A percentile compares a stretch with the other conserved stretches of the same genome.
Conservation (phyloP, 805 yeast genomes). For the Yamadazyma sp. region DNA sequence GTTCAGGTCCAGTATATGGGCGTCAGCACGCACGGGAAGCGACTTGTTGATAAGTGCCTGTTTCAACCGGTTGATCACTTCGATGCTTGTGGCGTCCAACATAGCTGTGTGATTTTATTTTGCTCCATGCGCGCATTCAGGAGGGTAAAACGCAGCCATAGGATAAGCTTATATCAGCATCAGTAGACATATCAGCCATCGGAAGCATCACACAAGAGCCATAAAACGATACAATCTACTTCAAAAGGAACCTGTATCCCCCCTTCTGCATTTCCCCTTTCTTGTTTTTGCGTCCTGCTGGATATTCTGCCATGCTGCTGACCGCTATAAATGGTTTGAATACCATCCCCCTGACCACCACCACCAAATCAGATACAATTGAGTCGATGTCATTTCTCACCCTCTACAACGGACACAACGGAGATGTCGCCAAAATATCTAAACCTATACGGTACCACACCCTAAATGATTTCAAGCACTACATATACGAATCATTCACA, state of each 20-base stretch:
- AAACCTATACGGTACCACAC: slow-evolving; percentile 43
- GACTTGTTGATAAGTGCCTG: slow-evolving; percentile 25
- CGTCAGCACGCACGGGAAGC: slow-evolving; percentile 13
- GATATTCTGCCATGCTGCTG: slow-evolving; percentile 5
- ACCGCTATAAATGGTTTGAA: slow-evolving; percentile 1
- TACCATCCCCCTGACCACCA: slow-evolving; percentile 20
- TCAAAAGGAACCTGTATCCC: no score
- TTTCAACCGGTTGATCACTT: slow-evolving; percentile 38
- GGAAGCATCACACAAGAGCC: background rate
- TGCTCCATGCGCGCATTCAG: no score
- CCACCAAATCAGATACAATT: slow-evolving; percentile 7
- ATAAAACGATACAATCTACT: background rate
- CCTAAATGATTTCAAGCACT: slow-evolving; percentile 31
- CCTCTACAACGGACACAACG: slow-evolving; percentile 41
- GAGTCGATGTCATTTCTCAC: slow-evolving; percentile 22
- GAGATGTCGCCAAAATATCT: slow-evolving; percentile 31
- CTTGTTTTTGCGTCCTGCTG: no score
- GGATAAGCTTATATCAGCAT: no score
- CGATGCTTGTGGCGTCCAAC: slow-evolving; percentile 35
- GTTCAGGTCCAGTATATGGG: slow-evolving; percentile 19
- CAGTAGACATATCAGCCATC: no score
- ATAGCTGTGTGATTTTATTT: slow-evolving; percentile 1
- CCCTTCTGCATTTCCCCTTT: no score
- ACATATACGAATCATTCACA: slow-evolving; percentile 28
- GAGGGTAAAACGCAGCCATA: no score